Evolutionary conservation across 345 rosid genomes (phyloP).

Genomic region (Corchorus olitorius): DNA sequence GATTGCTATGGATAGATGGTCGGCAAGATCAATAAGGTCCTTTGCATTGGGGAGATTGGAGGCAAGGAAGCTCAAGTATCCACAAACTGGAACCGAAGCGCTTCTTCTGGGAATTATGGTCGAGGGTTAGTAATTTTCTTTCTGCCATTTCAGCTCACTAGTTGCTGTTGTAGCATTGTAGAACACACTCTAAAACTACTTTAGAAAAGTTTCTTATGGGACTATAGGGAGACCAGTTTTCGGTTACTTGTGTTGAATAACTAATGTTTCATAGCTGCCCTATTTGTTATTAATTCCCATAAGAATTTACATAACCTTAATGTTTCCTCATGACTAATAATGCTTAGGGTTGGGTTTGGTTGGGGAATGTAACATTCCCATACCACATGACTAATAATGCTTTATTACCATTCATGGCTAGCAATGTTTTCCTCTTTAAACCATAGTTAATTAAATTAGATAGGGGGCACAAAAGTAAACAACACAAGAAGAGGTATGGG

Average conservation of each 20-base stretch:
- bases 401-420: too few relatives aligned
- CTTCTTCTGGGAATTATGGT: conserved; percentile 88
- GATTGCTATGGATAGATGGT: conserved; percentile 64
- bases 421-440: too few relatives aligned
- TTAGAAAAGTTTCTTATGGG: not conserved
- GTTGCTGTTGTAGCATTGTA: not conserved
- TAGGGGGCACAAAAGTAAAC: too few relatives aligned
- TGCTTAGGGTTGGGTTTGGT: too few relatives aligned
- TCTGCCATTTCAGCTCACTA: not conserved
- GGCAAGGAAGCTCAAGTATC: conserved; percentile 92
- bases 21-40: conserved; percentile 81
- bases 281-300: not conserved
- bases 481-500: too few relatives aligned
- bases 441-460: too few relatives aligned
- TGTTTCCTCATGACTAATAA: too few relatives aligned
- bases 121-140: conserved; percentile 61
- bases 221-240: not conserved
- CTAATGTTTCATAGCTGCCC: not conserved
- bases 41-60: conserved; percentile 85
- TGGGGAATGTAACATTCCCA: too few relatives aligned
- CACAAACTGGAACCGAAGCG: conserved; percentile 76
- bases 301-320: not conserved
- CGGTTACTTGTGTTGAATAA: not conserved
- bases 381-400: too few relatives aligned
- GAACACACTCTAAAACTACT: not conserved